Evolutionary conservation across 352 stramenopile genomes (phyloP), one percentile per base, ranked within the genome.

Genomic region (Phytophthora quininea): DNA sequence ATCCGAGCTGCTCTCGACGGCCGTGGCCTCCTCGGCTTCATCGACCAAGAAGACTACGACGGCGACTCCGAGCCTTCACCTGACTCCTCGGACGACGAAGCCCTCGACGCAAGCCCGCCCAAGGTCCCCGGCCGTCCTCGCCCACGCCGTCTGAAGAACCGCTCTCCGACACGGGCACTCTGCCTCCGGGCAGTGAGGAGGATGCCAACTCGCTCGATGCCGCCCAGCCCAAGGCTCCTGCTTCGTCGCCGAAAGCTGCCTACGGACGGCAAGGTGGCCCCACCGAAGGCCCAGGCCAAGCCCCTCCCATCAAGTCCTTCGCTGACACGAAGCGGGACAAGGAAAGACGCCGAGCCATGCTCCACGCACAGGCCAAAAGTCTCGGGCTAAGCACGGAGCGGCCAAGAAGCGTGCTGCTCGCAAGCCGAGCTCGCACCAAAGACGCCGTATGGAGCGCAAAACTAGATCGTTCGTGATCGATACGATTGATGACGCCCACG

Each of bases 401-500:
- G n/a, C n/a, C n/a, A 40, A 52, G 47, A 57, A 64, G 15, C 0
- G 5, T 2, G 5, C 56, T 15, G 24, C 37, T 50, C 54, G 42
- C 0, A n/a, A n/a, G n/a, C n/a, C n/a, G n/a, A 69, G 30, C 7
- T 9, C 4, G 3, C 57, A 40, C 9, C 29, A 60, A 14, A 48
- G 49, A 14, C 40, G 62, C 19, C 38, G 54, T 5, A 48, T 55
- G 38, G 55, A 69, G 59, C 54, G 49, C n/a, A 51, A 62, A n/a
- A 74, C 60, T 0, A 65, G 65, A 27, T 48, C 54, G 0, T 66
- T 65, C 30, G 1, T 69, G 19, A 54, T 74, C 48, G 69, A 69
- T 29, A 63, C 60, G 7, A 74, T 74, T 48, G 60, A 72, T 46
- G 64, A 72, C 52, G 64, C 54, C 0, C 49, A 63, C 38, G 56